Percentiles rank a stretch among this genome's conserved stretches.
Evolutionary conservation across 495 filamentous ascomycete species (phyloP).

Genomic region (Aspergillus sclerotiicarbonarius): DNA sequence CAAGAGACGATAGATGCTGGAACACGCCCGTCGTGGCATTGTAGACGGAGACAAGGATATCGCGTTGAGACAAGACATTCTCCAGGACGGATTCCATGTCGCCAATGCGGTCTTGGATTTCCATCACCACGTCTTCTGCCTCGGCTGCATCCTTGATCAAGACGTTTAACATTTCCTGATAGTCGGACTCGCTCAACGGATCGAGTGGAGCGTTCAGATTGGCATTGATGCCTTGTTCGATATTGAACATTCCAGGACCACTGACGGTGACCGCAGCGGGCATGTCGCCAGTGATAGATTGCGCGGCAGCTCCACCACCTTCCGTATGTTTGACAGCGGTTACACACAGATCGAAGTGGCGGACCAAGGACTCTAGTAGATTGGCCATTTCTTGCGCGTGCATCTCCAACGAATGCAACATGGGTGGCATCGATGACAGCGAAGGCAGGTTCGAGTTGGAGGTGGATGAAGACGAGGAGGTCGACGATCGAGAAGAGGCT

Average conservation of each 20-base stretch:
- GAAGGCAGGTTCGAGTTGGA: constrained; percentile 39
- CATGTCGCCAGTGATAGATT: constrained; percentile 57
- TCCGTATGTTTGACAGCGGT: constrained; percentile 90
- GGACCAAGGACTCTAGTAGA: constrained; percentile 76
- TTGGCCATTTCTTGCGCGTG: constrained; percentile 83
- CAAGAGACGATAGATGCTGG: constrained; percentile 64
- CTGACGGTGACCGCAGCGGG: constrained; percentile 58
- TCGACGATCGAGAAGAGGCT: constrained; percentile 40
- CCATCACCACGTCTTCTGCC: constrained; percentile 84
- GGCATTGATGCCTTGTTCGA: constrained; percentile 57
- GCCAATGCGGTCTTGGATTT: constrained; percentile 71
- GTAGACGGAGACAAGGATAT: constrained; percentile 48
- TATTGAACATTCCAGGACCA: constrained; percentile 47
- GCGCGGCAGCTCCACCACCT: constrained; percentile 73
- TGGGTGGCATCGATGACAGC: constrained; percentile 57
- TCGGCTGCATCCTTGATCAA: constrained; percentile 79
- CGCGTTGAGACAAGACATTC: constrained; percentile 53
- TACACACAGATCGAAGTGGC: constrained; percentile 92
- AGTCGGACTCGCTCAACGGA: constrained; percentile 71
- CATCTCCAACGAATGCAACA: constrained; percentile 70
- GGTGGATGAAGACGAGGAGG: constrained; percentile 37
- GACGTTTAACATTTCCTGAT: constrained; percentile 78
- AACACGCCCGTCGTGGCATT: constrained; percentile 57
- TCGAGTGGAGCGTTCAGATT: constrained; percentile 55
- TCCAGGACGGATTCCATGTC: constrained; percentile 69